A percentile compares a stretch with the other conserved stretches of the same genome.
Conservation (phyloP, 1,139 yeast genomes). For the Blastobotrys arbuscula region DNA sequence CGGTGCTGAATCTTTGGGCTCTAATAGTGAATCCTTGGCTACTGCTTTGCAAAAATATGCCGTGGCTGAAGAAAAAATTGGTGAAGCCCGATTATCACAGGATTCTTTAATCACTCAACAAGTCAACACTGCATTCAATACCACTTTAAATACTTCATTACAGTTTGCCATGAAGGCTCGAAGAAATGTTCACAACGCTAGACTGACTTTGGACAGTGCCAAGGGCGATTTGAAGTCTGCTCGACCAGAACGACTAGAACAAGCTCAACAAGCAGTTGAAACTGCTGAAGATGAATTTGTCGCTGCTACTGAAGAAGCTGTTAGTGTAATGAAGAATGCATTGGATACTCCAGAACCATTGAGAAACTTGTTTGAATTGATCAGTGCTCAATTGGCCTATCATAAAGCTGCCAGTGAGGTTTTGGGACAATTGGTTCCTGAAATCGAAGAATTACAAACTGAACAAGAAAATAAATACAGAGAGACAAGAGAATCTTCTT, state of each 20-base stretch:
- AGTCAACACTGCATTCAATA: constrained; percentile 63
- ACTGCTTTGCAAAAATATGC: constrained; percentile 48
- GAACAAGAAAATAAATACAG: constrained; percentile 42
- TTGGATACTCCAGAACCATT: constrained; percentile 70
- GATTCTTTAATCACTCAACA: constrained; percentile 66
- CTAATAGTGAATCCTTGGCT: constrained; percentile 40
- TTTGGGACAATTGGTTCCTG: constrained; percentile 60
- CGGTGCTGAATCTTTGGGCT: constrained; percentile 42
- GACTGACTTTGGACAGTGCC: constrained; percentile 76
- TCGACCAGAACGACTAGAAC: constrained; percentile 69
- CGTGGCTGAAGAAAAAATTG: constrained; percentile 59
- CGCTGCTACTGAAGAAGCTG: constrained; percentile 86
- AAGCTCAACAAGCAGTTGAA: constrained; percentile 72
- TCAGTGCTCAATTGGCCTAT: constrained; percentile 76
- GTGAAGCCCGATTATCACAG: constrained; percentile 79
- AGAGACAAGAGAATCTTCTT: constrained; percentile 30
- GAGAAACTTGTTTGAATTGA: constrained; percentile 61
- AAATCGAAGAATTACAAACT: constrained; percentile 56
- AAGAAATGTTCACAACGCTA: constrained; percentile 69
- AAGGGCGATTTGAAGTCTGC: constrained; percentile 64
- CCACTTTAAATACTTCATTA: constrained; percentile 59
- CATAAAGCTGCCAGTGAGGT: constrained; percentile 72
- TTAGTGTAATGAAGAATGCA: constrained; percentile 75
- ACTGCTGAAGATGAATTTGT: constrained; percentile 88
- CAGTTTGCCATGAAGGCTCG: constrained; percentile 67